Evolutionary conservation across 192 early-diverging fungal species (phyloP), one percentile per base, ranked within the genome.

Genomic region (Gonapodya sp.): DNA sequence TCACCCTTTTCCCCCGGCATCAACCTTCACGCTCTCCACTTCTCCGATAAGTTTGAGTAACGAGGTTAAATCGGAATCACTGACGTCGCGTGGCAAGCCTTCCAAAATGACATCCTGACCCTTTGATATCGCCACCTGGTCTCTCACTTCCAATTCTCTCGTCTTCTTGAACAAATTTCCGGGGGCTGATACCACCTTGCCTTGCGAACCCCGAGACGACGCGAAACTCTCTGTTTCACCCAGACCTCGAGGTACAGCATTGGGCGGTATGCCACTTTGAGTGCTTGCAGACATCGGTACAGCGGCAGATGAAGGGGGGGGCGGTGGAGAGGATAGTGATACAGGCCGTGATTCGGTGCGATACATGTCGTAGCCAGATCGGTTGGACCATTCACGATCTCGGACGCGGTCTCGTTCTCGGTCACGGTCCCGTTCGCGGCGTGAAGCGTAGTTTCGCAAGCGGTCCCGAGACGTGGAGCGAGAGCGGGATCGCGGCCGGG

Each of bases 401-500:
- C 88, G 84, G 64, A 89, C 89, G 35, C 89, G 79, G 64, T 87
- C 89, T 36, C 88, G 84, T 24, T 89, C 88, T 33, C 89, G 83
- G 36, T 91, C 87, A 72, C 84, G 80, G 74, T 78, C 34, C 72
- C 24, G n/a, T n/a, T n/a, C n/a, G n/a, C n/a, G n/a, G n/a, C n/a
- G n/a, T n/a, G n/a, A n/a, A n/a, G n/a, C n/a, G n/a, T n/a, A n/a
- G n/a, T n/a, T n/a, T n/a, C n/a, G n/a, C n/a, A n/a, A n/a, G n/a
- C n/a, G n/a, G 36, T 2, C 34, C 33, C 77, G 8, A n/a, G 77
- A 78, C n/a, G 77, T 64, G 46, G 46, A 64, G 46, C 24, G 46
- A 24, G 46, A 64, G 8, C 24, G 46, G 46, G 46, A 8, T 24
- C 46, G 24, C 46, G 46, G 46, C 46, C 8, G 8, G 8, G 46